Evolutionary conservation across 352 stramenopile species (phyloP), one percentile per base, ranked within the genome.

Genomic region (Blastocystis sp.): DNA sequence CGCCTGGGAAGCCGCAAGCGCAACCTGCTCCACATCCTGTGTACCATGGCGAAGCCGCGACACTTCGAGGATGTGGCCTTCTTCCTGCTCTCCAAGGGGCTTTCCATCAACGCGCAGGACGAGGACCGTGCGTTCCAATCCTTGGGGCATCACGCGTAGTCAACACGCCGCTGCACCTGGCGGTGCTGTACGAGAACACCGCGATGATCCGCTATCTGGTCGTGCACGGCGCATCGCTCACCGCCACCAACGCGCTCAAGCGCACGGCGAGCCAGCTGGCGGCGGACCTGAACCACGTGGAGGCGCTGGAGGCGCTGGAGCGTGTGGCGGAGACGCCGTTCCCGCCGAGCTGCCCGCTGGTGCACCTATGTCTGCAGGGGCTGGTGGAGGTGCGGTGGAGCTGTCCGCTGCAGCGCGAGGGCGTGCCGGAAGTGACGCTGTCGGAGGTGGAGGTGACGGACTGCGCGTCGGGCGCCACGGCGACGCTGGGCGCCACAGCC

Each of bases 161-260:
- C 17, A 77, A 77, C 40, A 60, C 66, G 34, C n/a, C 66, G 43
- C 66, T 77, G 21, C 66, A 77, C 45, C 34, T 77, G 3, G 66
- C 66, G 43, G 34, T 77, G 5, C 52, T 77, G 7, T 53, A 77
- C 52, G n/a, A 19, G n/a, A 77, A 53, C 45, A 34, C 66, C 38
- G 43, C 66, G 2, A 77, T 77, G 66, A 77, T 77, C 34, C 14
- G 21, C n/a, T 77, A 60, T 43, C 66, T 77, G 2, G 66, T 77
- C 2, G n/a, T 34, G 38, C 66, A 60, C 52, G 66, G 66, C 23
- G 66, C 66, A 2, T n/a, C n/a, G 21, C 34, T 77, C 19, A 34
- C 34, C 3, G 2, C 23, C 5, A 11, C 66, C 21, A 77, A 77
- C 34, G 10, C 2, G 3, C 19, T 34, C 10, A 43, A 43, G n/a